Percentiles rank a stretch among this genome's conserved stretches.
phyloP scores from a whole-genome alignment of 1,139 yeast species.

The Petasospora fabianii region DNA sequence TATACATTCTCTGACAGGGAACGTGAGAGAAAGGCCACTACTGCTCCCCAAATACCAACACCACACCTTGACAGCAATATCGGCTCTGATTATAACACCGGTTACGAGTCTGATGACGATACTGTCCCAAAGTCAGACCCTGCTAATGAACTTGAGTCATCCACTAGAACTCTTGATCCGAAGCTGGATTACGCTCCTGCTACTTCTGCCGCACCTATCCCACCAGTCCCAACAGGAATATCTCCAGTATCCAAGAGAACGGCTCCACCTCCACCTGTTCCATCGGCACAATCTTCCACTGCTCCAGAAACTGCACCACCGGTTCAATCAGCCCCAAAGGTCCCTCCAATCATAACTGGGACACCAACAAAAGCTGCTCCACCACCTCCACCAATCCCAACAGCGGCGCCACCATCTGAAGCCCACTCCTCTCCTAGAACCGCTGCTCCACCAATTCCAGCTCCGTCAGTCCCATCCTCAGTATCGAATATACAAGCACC shows the following conservation, averaged over 20 bases:
- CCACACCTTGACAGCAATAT: slow-evolving; percentile 8
- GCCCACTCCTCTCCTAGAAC: slow-evolving; percentile 19
- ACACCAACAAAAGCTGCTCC: slow-evolving; percentile 9
- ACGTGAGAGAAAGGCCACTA: slow-evolving; percentile 16
- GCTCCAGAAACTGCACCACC: slow-evolving; percentile 6
- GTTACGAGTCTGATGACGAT: slow-evolving; percentile 28
- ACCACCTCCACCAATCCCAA: slow-evolving; percentile 21
- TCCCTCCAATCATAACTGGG: slow-evolving; percentile 3
- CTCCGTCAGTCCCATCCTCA: slow-evolving; percentile 13
- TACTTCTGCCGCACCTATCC: slow-evolving; percentile 3
- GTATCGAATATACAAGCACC: slow-evolving; percentile 19
- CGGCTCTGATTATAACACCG: slow-evolving; percentile 27
- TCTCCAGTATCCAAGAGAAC: no score
- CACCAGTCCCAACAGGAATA: not conserved
- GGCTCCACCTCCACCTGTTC: slow-evolving; percentile 22
- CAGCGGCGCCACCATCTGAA: slow-evolving; percentile 22
- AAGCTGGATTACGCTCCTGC: slow-evolving; percentile 5
- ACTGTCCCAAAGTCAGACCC: slow-evolving; percentile 1
- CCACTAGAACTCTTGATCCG: slow-evolving; percentile 9
- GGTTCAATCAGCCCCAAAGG: slow-evolving; percentile 5
- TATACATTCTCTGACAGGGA: slow-evolving; percentile 20
- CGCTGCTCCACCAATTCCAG: slow-evolving; percentile 11
- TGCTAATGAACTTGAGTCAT: slow-evolving; percentile 4
- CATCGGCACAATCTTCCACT: slow-evolving; percentile 17
- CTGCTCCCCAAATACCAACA: slow-evolving; percentile 7